Conservation (phyloP, 2,329 filamentous ascomycete species). For the Penicillium sp. region DNA sequence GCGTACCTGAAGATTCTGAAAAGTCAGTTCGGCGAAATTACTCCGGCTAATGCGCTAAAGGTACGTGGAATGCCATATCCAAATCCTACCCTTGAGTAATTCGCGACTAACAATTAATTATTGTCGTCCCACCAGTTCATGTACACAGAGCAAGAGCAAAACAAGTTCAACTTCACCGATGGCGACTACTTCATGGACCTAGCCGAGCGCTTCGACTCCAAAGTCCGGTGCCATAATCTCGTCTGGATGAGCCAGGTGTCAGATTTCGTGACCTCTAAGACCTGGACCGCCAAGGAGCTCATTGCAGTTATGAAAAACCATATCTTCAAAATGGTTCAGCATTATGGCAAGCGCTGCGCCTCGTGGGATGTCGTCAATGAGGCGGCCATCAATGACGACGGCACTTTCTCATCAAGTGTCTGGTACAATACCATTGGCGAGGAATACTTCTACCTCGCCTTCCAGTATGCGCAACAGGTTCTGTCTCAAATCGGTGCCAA, state of each 20-base stretch:
- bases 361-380: conserved; percentile 38
- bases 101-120: no score
- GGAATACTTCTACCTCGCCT: conserved; percentile 45
- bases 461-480: conserved; percentile 40
- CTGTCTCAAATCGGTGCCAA: conserved; percentile 27
- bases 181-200: conserved; percentile 50
- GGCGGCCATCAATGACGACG: conserved; percentile 42
- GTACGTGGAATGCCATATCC: no score
- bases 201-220: conserved; percentile 34
- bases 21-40: no score
- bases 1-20: no score
- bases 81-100: no score
- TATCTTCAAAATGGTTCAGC: conserved; percentile 28
- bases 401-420: conserved; percentile 41
- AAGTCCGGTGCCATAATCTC: conserved; percentile 62
- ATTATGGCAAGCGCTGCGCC: conserved; percentile 29
- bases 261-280: conserved; percentile 47
- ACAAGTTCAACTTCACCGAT: conserved; percentile 56
- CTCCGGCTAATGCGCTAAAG: no score
- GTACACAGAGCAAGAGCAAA: conserved; percentile 41
- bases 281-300: conserved; percentile 59
- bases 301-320: conserved; percentile 51
- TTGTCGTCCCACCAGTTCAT: no score
- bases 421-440: conserved; percentile 45
- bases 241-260: conserved; percentile 47